Evolutionary conservation across 2,329 filamentous ascomycete genomes (phyloP).

Genomic region (Zelopaecilomyces penicillatus): DNA sequence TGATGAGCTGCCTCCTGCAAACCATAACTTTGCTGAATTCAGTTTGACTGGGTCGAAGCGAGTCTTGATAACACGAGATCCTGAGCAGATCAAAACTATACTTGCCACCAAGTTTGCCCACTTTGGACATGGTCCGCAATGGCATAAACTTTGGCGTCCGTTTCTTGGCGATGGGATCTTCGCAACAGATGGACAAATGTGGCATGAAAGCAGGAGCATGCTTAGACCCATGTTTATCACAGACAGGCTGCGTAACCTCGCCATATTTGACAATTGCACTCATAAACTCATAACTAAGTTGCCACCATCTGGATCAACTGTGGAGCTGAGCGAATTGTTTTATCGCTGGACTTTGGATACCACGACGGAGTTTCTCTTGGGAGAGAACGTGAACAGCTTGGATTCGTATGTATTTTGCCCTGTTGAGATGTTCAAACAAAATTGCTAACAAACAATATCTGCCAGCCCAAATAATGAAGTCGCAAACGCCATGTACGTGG

Average conservation of each 20-base stretch:
- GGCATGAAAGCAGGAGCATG: conserved; percentile 45
- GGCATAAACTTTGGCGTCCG: conserved; percentile 34
- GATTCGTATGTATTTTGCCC: conserved; percentile 22
- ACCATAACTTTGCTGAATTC: conserved; percentile 12
- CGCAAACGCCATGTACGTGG: conserved; percentile 60
- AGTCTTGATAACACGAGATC: conserved; percentile 41
- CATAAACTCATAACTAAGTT: conserved; percentile 49
- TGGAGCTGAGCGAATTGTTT: conserved; percentile 55
- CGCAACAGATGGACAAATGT: conserved; percentile 41
- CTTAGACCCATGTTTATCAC: conserved; percentile 46
- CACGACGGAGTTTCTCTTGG: conserved; percentile 61
- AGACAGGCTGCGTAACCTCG: conserved; percentile 39
- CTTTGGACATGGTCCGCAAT: conserved; percentile 38
- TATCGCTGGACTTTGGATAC: conserved; percentile 60
- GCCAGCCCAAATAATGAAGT: conserved; percentile 48
- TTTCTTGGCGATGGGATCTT: conserved; percentile 51
- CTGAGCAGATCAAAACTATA: conserved; percentile 49
- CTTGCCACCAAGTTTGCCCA: conserved; percentile 49
- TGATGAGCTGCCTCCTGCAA: conserved; percentile 5
- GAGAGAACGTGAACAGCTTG: conserved; percentile 43
- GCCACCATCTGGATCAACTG: conserved; percentile 41
- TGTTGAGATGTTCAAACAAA: neutral
- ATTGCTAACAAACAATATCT: conserved; percentile 9
- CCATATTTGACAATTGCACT: conserved; percentile 53
- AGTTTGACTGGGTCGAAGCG: conserved; percentile 14